phyloP scores from a whole-genome alignment of 805 yeast species.

The Lachancea meyersii region DNA sequence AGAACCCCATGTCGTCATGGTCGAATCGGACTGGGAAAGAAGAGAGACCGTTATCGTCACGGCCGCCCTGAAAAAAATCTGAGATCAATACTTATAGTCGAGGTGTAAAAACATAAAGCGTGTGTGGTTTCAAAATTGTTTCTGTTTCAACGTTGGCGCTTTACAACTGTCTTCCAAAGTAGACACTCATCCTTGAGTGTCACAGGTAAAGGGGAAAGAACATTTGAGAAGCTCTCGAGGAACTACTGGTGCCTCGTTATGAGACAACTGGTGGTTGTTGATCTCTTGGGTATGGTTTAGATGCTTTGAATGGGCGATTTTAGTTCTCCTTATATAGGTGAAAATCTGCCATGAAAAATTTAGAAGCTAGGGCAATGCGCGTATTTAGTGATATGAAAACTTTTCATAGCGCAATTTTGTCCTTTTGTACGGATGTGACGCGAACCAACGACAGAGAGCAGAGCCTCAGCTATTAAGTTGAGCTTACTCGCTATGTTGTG shows the following conservation, averaged over 20 bases:
- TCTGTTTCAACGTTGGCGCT: neutral
- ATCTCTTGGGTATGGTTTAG: neutral
- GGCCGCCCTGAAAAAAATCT: slow-evolving; percentile 19
- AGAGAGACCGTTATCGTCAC: slow-evolving; percentile 55
- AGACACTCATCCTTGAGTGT: slow-evolving; percentile 9
- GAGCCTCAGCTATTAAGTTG: too few species aligned
- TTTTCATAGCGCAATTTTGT: too few species aligned
- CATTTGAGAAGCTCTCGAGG: neutral
- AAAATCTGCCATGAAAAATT: neutral
- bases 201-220: neutral
- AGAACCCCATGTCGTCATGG: slow-evolving; percentile 80
- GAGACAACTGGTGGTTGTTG: neutral
- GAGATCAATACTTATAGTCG: neutral
- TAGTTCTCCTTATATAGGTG: slow-evolving; percentile 6
- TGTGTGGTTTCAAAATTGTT: neutral
- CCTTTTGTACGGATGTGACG: neutral
- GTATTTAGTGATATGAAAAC: slow-evolving; percentile 1
- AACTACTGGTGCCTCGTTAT: neutral
- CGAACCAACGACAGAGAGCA: too few species aligned
- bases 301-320: neutral
- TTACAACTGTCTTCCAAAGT: slow-evolving; percentile 6
- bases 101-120: neutral
- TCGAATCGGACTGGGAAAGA: slow-evolving; percentile 92
- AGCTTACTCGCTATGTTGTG: too few species aligned
- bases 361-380: neutral